Conservation (phyloP, 2,329 filamentous ascomycete species). For the Neofusicoccum kwambonambiense region DNA sequence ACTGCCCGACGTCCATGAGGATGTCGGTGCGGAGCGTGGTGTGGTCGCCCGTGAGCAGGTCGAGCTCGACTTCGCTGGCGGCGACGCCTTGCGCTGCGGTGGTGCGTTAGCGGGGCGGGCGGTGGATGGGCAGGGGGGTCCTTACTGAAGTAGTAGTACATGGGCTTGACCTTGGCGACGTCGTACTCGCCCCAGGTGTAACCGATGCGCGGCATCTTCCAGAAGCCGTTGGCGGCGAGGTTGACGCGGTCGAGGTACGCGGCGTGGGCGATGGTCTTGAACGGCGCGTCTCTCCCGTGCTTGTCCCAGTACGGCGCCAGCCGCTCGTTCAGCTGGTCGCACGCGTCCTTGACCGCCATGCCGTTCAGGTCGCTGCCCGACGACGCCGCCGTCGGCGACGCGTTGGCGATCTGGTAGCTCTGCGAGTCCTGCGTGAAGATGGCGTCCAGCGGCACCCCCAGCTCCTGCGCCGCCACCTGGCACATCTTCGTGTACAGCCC, state of each 20-base stretch:
- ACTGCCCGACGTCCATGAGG: constrained; percentile 90
- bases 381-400: constrained; percentile 87
- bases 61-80: constrained; percentile 84
- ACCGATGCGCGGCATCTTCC: constrained; percentile 94
- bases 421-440: constrained; percentile 88
- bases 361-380: constrained; percentile 93
- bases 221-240: constrained; percentile 90
- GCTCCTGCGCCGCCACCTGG: constrained; percentile 87
- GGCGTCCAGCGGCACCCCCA: constrained; percentile 75
- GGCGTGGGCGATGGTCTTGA: constrained; percentile 83
- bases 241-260: constrained; percentile 96
- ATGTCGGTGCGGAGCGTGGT: constrained; percentile 84
- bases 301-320: constrained; percentile 81
- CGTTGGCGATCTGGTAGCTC: constrained; percentile 84
- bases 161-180: constrained; percentile 47
- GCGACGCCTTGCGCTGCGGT: constrained; percentile 62
- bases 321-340: constrained; percentile 81
- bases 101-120: not conserved
- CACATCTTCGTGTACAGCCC: constrained; percentile 95
- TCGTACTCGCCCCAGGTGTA: constrained; percentile 71
- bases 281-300: constrained; percentile 69
- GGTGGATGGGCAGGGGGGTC: not conserved
- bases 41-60: constrained; percentile 89
- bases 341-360: constrained; percentile 90
- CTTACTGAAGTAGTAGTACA: constrained; percentile 95